Evolutionary conservation across 2,329 filamentous ascomycete genomes (phyloP), one percentile per base, ranked within the genome.

Genomic region (Thielaviopsis ethacetica): DNA sequence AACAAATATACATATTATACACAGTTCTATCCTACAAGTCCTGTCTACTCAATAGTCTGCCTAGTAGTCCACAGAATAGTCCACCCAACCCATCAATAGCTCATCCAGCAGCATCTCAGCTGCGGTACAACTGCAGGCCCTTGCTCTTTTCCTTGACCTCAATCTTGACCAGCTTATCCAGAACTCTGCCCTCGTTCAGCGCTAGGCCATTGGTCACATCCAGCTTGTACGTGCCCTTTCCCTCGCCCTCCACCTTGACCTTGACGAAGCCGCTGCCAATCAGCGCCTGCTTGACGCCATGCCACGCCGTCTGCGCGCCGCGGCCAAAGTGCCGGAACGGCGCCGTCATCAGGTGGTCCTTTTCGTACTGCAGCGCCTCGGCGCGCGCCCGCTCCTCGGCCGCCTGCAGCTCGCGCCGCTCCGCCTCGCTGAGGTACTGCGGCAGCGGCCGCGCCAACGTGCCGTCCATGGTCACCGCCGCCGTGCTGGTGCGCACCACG

Each of bases 151-250:
- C 57, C 52, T 53, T 53, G 21, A 52, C 30, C 41, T 57, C 56
- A 56, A 63, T 56, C 53, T 57, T 62, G 34, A 79, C 73, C 47
- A 85, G 65, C 62, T 76, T 73, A 68, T 84, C 81, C 57, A 85
- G 66, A 3, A 78, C 78, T 58, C 72, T 73, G 51, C 83, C 83
- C 3, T 76, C 72, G 49, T 84, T 81, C 54, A 83, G 71, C 22
- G 77, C 77, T 71, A 79, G 82, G 0, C 78, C 80, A 47, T 74
- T 74, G 2, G 71, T 72, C 17, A 82, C 71, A 63, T 84, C 81
- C 22, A 84, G 67, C 70, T 82, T 83, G 66, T 79, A 82, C 57
- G 69, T 68, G 38, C 70, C 67, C 19, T 71, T 75, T 12, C 76
- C 70, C 22, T 52, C 50, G 17, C 34, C 57, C 54, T 55, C 58